Conservation (phyloP, 2,329 filamentous ascomycete species). For the Venturia asperata region DNA sequence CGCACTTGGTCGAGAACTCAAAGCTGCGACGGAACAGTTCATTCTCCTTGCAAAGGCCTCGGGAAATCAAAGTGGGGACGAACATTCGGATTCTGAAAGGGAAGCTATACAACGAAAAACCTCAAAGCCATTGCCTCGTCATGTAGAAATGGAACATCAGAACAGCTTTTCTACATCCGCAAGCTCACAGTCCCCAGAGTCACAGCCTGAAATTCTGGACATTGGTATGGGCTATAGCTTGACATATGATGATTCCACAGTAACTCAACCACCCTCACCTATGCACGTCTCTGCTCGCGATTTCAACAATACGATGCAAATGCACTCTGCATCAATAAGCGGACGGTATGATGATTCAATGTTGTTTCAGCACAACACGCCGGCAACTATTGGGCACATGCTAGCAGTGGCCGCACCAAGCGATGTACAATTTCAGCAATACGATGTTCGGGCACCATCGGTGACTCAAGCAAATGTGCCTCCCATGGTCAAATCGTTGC, state of each 20-base stretch:
- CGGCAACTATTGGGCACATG: neutral
- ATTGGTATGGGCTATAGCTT: conserved; percentile 21
- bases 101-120: conserved; percentile 22
- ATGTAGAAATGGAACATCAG: neutral
- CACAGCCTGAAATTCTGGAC: neutral
- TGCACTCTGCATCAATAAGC: neutral
- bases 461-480: neutral
- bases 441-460: neutral
- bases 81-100: conserved; percentile 24
- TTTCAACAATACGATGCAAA: neutral
- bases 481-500: neutral
- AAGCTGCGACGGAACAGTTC: conserved; percentile 52
- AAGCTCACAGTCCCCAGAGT: conserved; percentile 12
- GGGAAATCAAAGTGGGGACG: conserved; percentile 22
- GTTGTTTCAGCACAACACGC: neutral
- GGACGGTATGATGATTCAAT: conserved; percentile 11
- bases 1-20: conserved; percentile 51
- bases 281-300: conserved; percentile 6
- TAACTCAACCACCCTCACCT: conserved; percentile 17
- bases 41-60: conserved; percentile 47
- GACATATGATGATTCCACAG: conserved; percentile 13
- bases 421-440: neutral
- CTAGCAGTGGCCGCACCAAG: conserved; percentile 2
- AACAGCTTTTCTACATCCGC: neutral
- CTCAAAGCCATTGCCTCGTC: neutral